Conservation (phyloP, 192 early-diverging fungal species). For the Coemansia sp. region DNA sequence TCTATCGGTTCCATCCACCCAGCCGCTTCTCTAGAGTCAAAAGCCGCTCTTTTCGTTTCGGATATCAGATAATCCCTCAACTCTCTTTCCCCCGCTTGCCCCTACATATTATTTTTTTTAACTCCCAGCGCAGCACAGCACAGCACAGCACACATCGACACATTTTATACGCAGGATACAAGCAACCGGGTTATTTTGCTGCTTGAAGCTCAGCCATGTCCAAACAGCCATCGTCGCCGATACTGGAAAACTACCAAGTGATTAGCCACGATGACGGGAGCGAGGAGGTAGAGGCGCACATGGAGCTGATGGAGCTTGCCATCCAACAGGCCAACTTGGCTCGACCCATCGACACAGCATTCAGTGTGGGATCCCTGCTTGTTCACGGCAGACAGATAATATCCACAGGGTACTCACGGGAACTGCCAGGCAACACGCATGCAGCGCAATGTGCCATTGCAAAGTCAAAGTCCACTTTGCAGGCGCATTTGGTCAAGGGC, state of each 20-base stretch:
- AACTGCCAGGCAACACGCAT: slow-evolving; percentile 95
- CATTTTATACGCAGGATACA: too few species aligned
- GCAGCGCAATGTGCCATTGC: slow-evolving; percentile 86
- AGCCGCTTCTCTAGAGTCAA: too few species aligned
- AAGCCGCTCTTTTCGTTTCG: too few species aligned
- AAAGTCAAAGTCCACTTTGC: slow-evolving; percentile 58
- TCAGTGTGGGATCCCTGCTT: slow-evolving; percentile 90
- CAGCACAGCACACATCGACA: too few species aligned
- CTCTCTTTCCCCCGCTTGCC: too few species aligned
- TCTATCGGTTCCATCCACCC: too few species aligned
- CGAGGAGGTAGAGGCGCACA: slow-evolving; percentile 52
- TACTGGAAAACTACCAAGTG: slow-evolving; percentile 21
- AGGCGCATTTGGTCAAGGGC: slow-evolving; percentile 36
- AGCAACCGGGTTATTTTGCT: too few species aligned
- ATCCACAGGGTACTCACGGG: slow-evolving; percentile 84
- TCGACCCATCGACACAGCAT: slow-evolving; percentile 73
- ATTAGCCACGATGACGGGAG: slow-evolving; percentile 35
- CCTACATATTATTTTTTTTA: too few species aligned
- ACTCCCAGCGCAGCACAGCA: too few species aligned
- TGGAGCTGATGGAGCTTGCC: slow-evolving; percentile 73
- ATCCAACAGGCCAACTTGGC: slow-evolving; percentile 81
- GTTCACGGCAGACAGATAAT: slow-evolving; percentile 57
- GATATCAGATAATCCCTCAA: too few species aligned
- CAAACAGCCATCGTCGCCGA: slow-evolving; percentile 2
- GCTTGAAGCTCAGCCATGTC: too few species aligned